Evolutionary conservation across 192 early-diverging fungal species (phyloP), one percentile per base, ranked within the genome.

Genomic region (Neocallimastix lanati): DNA sequence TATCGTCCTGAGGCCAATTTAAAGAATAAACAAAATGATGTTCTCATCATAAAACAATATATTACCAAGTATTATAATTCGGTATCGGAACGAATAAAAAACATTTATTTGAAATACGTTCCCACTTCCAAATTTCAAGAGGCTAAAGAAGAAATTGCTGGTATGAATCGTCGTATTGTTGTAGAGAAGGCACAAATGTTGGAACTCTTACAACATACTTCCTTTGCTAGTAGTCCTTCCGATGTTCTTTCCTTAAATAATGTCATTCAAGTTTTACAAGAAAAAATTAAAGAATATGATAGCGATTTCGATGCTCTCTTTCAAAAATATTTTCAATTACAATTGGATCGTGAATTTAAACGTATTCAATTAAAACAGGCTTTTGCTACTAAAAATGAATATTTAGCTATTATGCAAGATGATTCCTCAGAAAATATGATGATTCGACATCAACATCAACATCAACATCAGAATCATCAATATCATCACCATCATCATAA

Each of bases 51-150:
- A 36, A 88, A 91, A 28, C 79, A 84, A 12, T 89, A 90, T 37
- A 93, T 97, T 79, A 91, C 88, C 25, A 85, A 85, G 12, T 99
- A 94, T 83, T 97, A 94, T 83, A 93, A 94, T 78, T 97, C 97
- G 25, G 86, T 99, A 50, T 82, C 88, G 28, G 91, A 92, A 77
- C 84, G 96, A 18, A 92, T 96, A 76, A 92, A 94, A 80, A 88
- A 86, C 14, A 95, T 96, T 78, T 91, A 91, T 38, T 87, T 90
- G 79, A 95, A 96, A 76, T 85, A 93, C 35, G 93, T 96, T 29
- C 88, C 92, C 50, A 83, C 87, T 2, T 86, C 87, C 29, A 94
- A 93, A 77, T 82, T 88, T 9, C 93, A 92, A 29, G 84, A 86
- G 6, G 93, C 92, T 80, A 93, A 92, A 38, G 88, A 91, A 28